Evolutionary conservation across 192 early-diverging fungal genomes (phyloP), one percentile per base, ranked within the genome.

Genomic region (Backusella parvicylindrica): DNA sequence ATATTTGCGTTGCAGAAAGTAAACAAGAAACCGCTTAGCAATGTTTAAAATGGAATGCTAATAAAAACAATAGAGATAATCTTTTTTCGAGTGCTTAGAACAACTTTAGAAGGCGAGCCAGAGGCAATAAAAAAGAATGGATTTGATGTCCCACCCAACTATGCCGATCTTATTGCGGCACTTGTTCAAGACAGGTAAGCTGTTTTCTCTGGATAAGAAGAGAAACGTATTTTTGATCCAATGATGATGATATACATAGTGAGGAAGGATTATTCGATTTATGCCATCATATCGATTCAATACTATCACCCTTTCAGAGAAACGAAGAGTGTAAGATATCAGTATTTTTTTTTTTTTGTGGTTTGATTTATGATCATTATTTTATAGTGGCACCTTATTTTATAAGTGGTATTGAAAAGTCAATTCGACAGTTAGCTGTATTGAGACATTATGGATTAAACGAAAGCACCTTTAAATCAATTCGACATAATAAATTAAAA

Each of bases 221-320:
- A n/a, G n/a, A n/a, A 71, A 23, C 11, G n/a, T 65, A 3, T 67
- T 33, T 26, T 71, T 15, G 33, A 16, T 53, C 71, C 4, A 60
- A 21, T 38, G 36, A 36, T 32, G 41, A 50, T 33, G 26, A 60
- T 33, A 11, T 37, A 26, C 53, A 43, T 64, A 76, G 79, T 72
- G 79, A 80, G 6, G 79, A 80, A 53, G 21, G 56, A 7, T 31
- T 80, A 18, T 30, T 43, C 35, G 30, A 68, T 3, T 28, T 80
- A 37, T 64, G 66, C 1, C 67, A 18, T 68, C 75, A 74, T 49
- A 28, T 81, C 4, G 73, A 81, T 66, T 66, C 69, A 40, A 11
- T 76, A 16, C 28, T 81, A 16, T 73, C 75, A 5, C 79, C 75
- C 13, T 81, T 76, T 72, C 38, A 56, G 21, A 31, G 75, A 76